Conservation (phyloP, 345 rosid genomes). For the Microcos paniculata region DNA sequence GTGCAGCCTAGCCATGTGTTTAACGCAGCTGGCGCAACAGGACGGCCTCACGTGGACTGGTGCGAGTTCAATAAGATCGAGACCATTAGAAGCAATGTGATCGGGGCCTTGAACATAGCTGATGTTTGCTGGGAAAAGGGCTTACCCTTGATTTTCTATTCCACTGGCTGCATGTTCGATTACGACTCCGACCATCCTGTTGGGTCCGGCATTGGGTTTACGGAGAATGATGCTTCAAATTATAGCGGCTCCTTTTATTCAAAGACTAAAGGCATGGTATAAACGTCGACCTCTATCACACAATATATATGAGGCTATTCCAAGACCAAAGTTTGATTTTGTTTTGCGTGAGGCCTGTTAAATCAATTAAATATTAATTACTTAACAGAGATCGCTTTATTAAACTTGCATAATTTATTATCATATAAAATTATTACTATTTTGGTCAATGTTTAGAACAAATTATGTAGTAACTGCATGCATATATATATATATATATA, state of each 20-base stretch:
- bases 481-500: neutral
- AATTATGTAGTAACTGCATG: too few species aligned
- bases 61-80: conserved; percentile 89
- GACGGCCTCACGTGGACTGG: conserved; percentile 92
- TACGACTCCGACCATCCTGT: conserved; percentile 62
- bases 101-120: conserved; percentile 77
- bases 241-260: conserved; percentile 82
- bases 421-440: too few species aligned
- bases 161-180: conserved; percentile 86
- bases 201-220: conserved; percentile 78
- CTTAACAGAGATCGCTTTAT: too few species aligned
- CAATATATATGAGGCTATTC: too few species aligned
- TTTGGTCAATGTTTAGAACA: neutral
- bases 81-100: conserved; percentile 79
- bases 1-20: too few species aligned
- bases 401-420: too few species aligned
- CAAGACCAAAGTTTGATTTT: neutral
- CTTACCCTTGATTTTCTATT: conserved; percentile 60
- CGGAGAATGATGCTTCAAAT: conserved; percentile 81
- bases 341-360: too few species aligned
- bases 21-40: conserved; percentile 41
- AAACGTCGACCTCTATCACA: neutral
- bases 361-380: too few species aligned
- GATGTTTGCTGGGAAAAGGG: conserved; percentile 72
- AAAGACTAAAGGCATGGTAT: conserved; percentile 90